A percentile compares a stretch with the other conserved stretches of the same genome.
Conservation (phyloP, 768 basidiomycete species). For the Boletus rubescentipes region DNA sequence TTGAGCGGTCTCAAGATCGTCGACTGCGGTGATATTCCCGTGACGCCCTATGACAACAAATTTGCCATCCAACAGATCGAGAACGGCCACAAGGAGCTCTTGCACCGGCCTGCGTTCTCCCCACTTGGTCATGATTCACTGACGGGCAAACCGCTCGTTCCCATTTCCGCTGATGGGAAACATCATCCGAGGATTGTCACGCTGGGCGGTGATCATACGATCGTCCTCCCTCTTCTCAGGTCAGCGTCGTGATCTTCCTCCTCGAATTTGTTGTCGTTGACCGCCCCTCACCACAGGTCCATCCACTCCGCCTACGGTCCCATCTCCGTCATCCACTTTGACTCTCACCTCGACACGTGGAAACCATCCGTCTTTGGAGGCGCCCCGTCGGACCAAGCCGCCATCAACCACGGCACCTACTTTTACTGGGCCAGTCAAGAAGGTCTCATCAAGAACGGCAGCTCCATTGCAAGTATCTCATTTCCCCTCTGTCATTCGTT, state of each 20-base stretch:
- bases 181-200: constrained; percentile 79
- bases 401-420: constrained; percentile 86
- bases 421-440: constrained; percentile 88
- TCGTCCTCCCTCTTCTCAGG: constrained; percentile 59
- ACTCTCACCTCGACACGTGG: constrained; percentile 83
- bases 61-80: constrained; percentile 75
- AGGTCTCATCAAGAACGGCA: constrained; percentile 74
- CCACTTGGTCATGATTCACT: constrained; percentile 61
- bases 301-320: constrained; percentile 76
- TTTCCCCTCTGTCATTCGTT: constrained; percentile 24
- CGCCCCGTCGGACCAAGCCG: constrained; percentile 66
- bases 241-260: neutral
- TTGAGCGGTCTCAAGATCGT: constrained; percentile 63
- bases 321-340: constrained; percentile 84
- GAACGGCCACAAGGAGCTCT: constrained; percentile 64
- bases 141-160: constrained; percentile 55
- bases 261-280: neutral
- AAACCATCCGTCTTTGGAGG: constrained; percentile 74
- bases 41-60: constrained; percentile 76
- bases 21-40: constrained; percentile 77
- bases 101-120: constrained; percentile 62
- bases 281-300: constrained; percentile 42
- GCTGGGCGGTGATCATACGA: constrained; percentile 87
- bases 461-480: constrained; percentile 76
- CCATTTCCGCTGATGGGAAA: constrained; percentile 67